Percentiles rank a stretch among this genome's conserved stretches.
Conservation (phyloP, 2,329 filamentous ascomycete genomes). For the Aspergillus brasiliensis region DNA sequence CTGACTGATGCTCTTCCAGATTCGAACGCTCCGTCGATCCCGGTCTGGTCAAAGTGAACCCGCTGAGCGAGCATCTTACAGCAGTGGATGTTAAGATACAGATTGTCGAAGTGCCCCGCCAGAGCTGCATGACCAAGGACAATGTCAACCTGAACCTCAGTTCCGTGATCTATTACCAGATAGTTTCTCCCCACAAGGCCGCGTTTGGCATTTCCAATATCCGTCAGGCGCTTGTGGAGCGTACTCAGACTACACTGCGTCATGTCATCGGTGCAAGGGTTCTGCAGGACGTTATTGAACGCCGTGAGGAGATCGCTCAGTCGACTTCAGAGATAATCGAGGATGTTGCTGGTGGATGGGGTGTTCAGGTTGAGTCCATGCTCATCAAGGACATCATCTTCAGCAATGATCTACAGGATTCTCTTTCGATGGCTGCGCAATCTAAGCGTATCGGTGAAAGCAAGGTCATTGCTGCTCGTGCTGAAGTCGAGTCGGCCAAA, state of each 20-base stretch:
- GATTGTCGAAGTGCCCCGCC: conserved; percentile 91
- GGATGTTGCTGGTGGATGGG: conserved; percentile 90
- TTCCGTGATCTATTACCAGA: conserved; percentile 99
- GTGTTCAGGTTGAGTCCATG: conserved; percentile 96
- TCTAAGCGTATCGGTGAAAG: conserved; percentile 97
- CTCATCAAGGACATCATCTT: conserved; percentile 99
- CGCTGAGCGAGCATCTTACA: conserved; percentile 82
- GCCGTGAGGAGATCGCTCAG: conserved; percentile 93
- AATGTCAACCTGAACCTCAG: conserved; percentile 93
- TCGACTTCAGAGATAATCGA: conserved; percentile 97
- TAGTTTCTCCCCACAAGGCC: conserved; percentile 91
- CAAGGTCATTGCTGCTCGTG: conserved; percentile 96
- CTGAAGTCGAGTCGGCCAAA: conserved; percentile 94
- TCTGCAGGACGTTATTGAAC: conserved; percentile 96
- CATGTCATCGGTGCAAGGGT: conserved; percentile 95
- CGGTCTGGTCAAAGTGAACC: conserved; percentile 96
- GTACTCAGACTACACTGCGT: conserved; percentile 94
- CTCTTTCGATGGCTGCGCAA: conserved; percentile 96
- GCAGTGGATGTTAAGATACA: conserved; percentile 99
- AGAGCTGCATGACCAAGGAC: conserved; percentile 99
- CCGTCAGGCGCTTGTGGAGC: conserved; percentile 92
- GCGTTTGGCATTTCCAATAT: conserved; percentile 96
- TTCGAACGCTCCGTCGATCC: conserved; percentile 97
- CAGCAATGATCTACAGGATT: conserved; percentile 91
- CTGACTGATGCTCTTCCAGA: conserved; percentile 21